Conservation (phyloP, 2,329 filamentous ascomycete genomes). For the Trichoderma aggressivum region DNA sequence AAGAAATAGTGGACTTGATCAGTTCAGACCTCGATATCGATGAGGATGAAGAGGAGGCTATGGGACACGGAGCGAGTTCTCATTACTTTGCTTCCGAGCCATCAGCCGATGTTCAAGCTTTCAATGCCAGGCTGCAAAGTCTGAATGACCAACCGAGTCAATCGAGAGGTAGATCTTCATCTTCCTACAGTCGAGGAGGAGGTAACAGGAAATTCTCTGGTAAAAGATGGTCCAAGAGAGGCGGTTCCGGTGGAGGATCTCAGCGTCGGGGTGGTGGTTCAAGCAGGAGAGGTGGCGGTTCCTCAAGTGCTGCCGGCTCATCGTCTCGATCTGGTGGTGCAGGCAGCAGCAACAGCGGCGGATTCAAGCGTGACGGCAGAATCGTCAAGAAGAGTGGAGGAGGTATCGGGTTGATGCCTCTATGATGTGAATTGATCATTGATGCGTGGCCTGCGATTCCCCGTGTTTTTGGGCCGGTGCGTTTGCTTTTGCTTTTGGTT, state of each 20-base stretch:
- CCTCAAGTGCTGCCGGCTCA: constrained; percentile 1
- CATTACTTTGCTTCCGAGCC: constrained; percentile 43
- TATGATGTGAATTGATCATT: constrained; percentile 26
- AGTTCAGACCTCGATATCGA: constrained; percentile 43
- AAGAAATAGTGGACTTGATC: constrained; percentile 55
- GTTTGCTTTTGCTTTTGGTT: neutral
- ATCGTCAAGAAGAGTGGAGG: constrained; percentile 34
- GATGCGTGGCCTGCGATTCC: neutral
- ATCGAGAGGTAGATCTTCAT: constrained; percentile 24
- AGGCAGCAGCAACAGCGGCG: constrained; percentile 20
- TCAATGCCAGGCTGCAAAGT: constrained; percentile 32
- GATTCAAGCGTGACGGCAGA: constrained; percentile 30
- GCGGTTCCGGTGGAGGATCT: constrained; percentile 27
- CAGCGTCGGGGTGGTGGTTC: constrained; percentile 32
- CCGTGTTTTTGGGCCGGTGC: neutral
- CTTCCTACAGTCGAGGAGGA: constrained; percentile 26
- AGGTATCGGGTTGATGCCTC: constrained; percentile 39
- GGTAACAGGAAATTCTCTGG: constrained; percentile 30
- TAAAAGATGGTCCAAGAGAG: constrained; percentile 31
- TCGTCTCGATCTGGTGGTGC: constrained; percentile 22
- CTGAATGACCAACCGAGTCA: constrained; percentile 29
- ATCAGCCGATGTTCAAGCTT: constrained; percentile 34
- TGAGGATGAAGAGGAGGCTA: constrained; percentile 38
- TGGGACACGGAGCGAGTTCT: constrained; percentile 41
- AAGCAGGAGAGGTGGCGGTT: constrained; percentile 31